Base-by-base conservation (phyloP, 176 grass and related monocot species). In the Oryza longistaminata region DNA sequence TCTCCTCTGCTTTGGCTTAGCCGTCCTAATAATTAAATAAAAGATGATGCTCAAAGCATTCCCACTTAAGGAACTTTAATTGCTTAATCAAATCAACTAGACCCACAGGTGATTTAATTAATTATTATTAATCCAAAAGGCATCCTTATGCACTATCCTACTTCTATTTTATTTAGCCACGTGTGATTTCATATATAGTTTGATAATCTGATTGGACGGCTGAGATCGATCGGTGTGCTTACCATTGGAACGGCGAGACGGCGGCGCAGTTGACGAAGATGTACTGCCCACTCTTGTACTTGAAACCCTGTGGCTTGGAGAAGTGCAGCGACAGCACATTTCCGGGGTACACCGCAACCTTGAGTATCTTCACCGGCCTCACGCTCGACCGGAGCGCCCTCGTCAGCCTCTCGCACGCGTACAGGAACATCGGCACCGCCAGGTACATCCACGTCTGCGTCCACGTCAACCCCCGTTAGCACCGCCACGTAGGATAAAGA, bases 171-270 rank as follows among this genome's bases (percentile, higher is more conserved):
- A 37, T 43, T 58, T 58, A 52, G 14, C 15, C 48, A 52, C 1
- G 14, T 52, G 14, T 5, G 48, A 0, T 49, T 46, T 12, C 1
- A 3, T 14, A 48, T 3, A 14, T 35, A 35, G 0, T 35, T 4
- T 35, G 34, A 4, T 14, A 3, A 50, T 16, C 1, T 2, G 17
- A 58, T 21, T 6, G 52, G 6, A 58, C 52, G 17, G 52, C 17
- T 1, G 1, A 29, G 11, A 67, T 33, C 1, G 13, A 9, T 6
- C 27, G 3, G 25, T 48, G 2, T 7, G 3, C 48, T 2, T 83
- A 97, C 94, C 96, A 98, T 75, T 98, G 91, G 80, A 98, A 98
- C 0, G 96, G 93, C 50, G 96, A 98, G 21, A 98, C 96, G 39
- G 89, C 96, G 19, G 96, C 85, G 79, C 96, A 98, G 78, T 98